Conservation (phyloP, 257 asterid genomes). For the Paraleonurus japonicus region DNA sequence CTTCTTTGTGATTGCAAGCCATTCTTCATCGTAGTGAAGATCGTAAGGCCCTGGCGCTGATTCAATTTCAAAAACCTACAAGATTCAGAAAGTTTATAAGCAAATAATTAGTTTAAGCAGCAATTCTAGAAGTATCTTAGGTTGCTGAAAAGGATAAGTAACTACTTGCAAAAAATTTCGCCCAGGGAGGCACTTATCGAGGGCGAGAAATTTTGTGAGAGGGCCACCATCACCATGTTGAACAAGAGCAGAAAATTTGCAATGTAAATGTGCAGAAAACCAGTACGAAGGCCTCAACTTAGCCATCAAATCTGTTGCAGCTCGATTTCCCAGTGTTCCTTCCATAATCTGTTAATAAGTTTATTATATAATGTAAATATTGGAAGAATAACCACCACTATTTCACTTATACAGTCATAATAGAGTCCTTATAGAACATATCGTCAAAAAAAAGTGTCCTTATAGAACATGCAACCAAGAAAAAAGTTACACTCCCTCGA, state of each 20-base stretch:
- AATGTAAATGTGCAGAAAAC: conserved; percentile 97
- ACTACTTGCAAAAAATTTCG: conserved; percentile 72
- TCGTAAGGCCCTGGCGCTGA: conserved; percentile 77
- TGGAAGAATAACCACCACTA: background rate
- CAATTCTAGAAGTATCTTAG: conserved; percentile 7
- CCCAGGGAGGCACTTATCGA: conserved; percentile 59
- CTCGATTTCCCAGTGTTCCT: conserved; percentile 79
- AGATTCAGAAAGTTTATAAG: conserved; percentile 22
- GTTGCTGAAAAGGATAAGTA: conserved; percentile 20
- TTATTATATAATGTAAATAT: background rate
- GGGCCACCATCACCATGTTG: conserved; percentile 74
- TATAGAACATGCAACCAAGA: conserved; percentile 2
- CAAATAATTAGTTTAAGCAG: conserved; percentile 21
- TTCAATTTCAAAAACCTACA: conserved; percentile 74
- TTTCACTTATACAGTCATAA: background rate
- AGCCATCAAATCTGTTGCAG: conserved; percentile 82
- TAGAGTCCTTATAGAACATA: conserved; percentile 8
- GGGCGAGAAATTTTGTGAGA: conserved; percentile 55
- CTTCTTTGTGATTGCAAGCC: conserved; percentile 89
- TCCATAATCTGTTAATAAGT: conserved; percentile 53
- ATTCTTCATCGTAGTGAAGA: conserved; percentile 91
- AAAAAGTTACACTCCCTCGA: background rate
- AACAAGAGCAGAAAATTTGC: conserved; percentile 93
- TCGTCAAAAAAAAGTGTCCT: too few relatives aligned
- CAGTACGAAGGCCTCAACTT: conserved; percentile 80